Percentiles rank a stretch among this genome's conserved stretches.
Evolutionary conservation across 176 grass and related monocot genomes (phyloP).

Genomic region (Carex myosuroides): DNA sequence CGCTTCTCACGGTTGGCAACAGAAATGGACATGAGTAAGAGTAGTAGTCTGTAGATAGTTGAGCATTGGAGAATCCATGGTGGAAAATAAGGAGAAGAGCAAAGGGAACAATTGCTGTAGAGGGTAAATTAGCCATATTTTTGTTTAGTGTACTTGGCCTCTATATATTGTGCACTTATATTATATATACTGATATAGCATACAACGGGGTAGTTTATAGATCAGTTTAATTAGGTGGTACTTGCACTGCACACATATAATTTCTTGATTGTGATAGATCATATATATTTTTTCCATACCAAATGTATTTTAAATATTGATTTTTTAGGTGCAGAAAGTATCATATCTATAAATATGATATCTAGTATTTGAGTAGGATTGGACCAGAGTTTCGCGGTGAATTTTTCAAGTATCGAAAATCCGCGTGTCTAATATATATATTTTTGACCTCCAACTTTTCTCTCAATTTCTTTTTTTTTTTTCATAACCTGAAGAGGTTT

Average conservation of each 20-base stretch:
- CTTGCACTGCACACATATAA: not conserved
- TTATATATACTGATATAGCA: not conserved
- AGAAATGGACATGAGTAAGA: slow-evolving; percentile 43
- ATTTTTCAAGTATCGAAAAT: no score
- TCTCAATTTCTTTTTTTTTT: no score
- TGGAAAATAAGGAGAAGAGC: slow-evolving; percentile 25
- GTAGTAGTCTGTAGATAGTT: slow-evolving; percentile 50
- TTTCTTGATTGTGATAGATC: not conserved
- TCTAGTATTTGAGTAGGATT: no score
- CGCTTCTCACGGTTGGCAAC: slow-evolving; percentile 30
- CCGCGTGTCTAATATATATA: no score
- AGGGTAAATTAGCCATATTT: slow-evolving; percentile 11
- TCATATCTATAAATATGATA: not conserved
- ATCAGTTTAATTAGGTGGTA: not conserved
- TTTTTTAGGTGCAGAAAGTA: not conserved
- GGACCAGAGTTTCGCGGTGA: no score
- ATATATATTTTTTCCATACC: not conserved
- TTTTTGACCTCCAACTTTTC: no score
- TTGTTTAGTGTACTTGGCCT: not conserved
- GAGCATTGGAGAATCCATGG: slow-evolving; percentile 29
- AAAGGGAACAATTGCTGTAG: slow-evolving; percentile 4
- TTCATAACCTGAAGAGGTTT: no score
- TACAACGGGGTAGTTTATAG: not conserved
- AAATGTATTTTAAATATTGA: not conserved
- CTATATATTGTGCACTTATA: not conserved